Evolutionary conservation across 345 rosid species (phyloP).

Genomic region (Jatropha curcas): DNA sequence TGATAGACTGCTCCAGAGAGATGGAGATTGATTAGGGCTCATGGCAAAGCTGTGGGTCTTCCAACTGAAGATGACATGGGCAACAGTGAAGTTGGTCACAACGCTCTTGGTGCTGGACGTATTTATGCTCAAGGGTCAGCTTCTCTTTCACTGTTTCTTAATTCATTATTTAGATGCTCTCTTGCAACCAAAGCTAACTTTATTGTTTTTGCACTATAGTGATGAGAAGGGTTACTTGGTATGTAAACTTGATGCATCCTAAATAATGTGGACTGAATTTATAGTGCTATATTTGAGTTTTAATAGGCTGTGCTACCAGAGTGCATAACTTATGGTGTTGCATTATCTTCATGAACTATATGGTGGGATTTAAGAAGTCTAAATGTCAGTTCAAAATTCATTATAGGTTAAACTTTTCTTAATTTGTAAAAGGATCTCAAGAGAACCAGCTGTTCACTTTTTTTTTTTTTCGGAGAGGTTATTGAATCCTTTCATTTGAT

Average conservation of each 20-base stretch:
- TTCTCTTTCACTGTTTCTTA: conserved; percentile 1
- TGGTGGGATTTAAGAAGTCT: not conserved
- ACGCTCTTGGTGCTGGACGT: conserved; percentile 98
- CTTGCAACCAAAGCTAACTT: too few relatives aligned
- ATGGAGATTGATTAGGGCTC: conserved; percentile 92
- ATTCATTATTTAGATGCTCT: too few relatives aligned
- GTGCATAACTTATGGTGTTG: not conserved
- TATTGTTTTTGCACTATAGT: too few relatives aligned
- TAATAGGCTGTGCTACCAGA: not conserved
- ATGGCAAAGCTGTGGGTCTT: conserved; percentile 89
- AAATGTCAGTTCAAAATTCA: not conserved
- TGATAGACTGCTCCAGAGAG: conserved; percentile 66
- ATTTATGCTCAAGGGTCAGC: conserved; percentile 83
- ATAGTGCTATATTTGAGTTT: too few relatives aligned
- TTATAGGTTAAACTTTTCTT: not conserved
- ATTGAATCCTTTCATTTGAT: too few relatives aligned
- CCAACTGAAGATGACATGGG: conserved; percentile 99
- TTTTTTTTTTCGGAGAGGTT: not conserved
- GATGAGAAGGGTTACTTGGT: too few relatives aligned
- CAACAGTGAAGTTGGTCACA: conserved; percentile 98
- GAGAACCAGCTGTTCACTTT: not conserved
- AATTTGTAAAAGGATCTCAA: not conserved
- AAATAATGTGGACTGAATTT: not conserved
- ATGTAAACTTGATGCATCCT: not conserved
- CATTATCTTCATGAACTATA: not conserved